Evolutionary conservation across 2,329 filamentous ascomycete genomes (phyloP), one percentile per base, ranked within the genome.

Genomic region (Cordyceps cicadae): DNA sequence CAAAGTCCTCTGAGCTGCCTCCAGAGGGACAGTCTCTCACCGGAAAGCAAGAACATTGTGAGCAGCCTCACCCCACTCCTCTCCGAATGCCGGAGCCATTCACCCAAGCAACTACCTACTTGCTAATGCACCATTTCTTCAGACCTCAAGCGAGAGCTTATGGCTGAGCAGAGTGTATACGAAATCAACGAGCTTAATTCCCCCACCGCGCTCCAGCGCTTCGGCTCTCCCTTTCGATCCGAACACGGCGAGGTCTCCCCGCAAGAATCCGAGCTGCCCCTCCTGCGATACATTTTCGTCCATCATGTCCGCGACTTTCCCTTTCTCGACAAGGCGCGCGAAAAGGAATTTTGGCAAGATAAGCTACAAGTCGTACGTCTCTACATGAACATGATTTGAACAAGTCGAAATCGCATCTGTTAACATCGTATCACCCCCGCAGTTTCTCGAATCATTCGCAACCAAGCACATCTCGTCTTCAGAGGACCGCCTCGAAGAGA

Each of bases 341-440:
- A 99, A 81, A 96, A 97, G 82, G 94, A 99, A 76, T 99, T 99
- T 70, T 99, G 94, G 94, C 94, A 99, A 77, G 92, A 97, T 72
- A 97, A 96, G 74, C 79, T 99, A 63, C 94, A 99, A 79, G 85
- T 92, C 71, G 90, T 96, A 76, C 67, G 89, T 86, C 49, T 29
- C 29, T 29, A 7, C 7, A 29, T 5, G 26, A 34, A 21, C 49
- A 21, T 14, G 24, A 39, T 7, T 54, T 19, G 14, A 17, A 9
- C 7, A 14, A 19, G 43, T 21, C n/a, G 24, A 5, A 29, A 49
- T 19, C 49, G n/a, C 17, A 8, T 14, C 15, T 53, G 34, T 51
- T 55, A 26, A 60, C 34, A 41, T 5, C 3, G 32, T 37, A 29
- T 26, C n/a, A 7, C 45, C 19, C 24, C 26, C 19, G 26, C 62